A percentile compares a stretch with the other conserved stretches of the same genome.
Evolutionary conservation across 179 eudicot genomes (phyloP).

Genomic region (Corrigiola litoralis): DNA sequence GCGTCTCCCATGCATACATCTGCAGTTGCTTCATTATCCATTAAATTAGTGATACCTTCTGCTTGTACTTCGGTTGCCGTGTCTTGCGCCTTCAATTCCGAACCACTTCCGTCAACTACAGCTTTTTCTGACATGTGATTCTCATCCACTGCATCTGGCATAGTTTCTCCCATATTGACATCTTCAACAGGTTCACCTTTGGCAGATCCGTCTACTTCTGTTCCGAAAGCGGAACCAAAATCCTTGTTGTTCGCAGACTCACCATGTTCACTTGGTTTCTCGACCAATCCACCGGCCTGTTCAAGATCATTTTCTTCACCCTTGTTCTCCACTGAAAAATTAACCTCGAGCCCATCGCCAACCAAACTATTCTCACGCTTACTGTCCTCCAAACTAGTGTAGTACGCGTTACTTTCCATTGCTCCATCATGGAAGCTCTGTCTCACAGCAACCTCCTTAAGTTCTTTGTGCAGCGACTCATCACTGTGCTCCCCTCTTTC

Average conservation of each 20-base stretch:
- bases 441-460: slow-evolving; percentile 23
- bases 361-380: slow-evolving; percentile 13
- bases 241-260: slow-evolving; percentile 4
- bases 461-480: slow-evolving; percentile 22
- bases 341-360: slow-evolving; percentile 9
- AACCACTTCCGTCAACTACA: slow-evolving; percentile 1
- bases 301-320: slow-evolving; percentile 1
- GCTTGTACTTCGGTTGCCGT: slow-evolving; percentile 10
- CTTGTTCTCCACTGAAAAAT: background rate
- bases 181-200: slow-evolving; percentile 14
- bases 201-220: slow-evolving; percentile 11
- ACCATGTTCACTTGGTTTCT: background rate
- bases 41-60: background rate
- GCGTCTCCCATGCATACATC: slow-evolving; percentile 40
- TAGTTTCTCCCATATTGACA: slow-evolving; percentile 21
- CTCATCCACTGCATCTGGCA: slow-evolving; percentile 14
- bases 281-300: background rate
- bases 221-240: slow-evolving; percentile 14
- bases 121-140: slow-evolving; percentile 5
- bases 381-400: slow-evolving; percentile 5
- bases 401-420: background rate
- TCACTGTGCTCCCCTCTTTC: slow-evolving; percentile 15
- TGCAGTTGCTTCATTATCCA: slow-evolving; percentile 15
- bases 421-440: slow-evolving; percentile 5
- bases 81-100: slow-evolving; percentile 13